A percentile compares a stretch with the other conserved stretches of the same genome.
Evolutionary conservation across 73 alveolate genomes (phyloP).

Genomic region (Blepharisma stoltei): DNA sequence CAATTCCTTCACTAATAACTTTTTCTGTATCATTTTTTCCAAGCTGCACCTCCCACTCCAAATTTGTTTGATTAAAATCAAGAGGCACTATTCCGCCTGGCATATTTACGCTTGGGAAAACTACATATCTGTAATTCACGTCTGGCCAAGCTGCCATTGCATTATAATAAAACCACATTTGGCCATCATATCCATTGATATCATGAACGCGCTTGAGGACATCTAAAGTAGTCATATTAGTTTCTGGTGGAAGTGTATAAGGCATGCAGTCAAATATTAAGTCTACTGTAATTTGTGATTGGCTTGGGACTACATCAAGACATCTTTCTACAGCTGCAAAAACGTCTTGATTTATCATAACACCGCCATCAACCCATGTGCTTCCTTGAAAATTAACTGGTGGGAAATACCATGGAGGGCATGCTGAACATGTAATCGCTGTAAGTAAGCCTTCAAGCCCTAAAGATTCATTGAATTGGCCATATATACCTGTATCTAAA

Average conservation of each 20-base stretch:
- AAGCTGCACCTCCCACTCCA: neutral
- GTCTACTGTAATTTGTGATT: slow-evolving; percentile 50
- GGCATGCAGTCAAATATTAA: slow-evolving; percentile 27
- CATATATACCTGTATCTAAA: slow-evolving; percentile 42
- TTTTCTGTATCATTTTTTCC: slow-evolving; percentile 16
- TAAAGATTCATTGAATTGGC: slow-evolving; percentile 20
- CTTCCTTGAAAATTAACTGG: slow-evolving; percentile 29
- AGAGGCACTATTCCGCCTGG: slow-evolving; percentile 31
- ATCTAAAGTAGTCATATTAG: neutral
- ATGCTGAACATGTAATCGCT: slow-evolving; percentile 49
- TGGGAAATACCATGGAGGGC: slow-evolving; percentile 63
- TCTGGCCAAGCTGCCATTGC: slow-evolving; percentile 39
- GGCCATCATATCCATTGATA: neutral
- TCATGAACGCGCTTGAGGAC: neutral
- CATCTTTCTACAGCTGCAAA: slow-evolving; percentile 52
- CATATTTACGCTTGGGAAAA: slow-evolving; percentile 41
- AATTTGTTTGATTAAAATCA: neutral
- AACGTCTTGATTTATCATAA: slow-evolving; percentile 31
- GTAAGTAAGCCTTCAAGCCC: slow-evolving; percentile 34
- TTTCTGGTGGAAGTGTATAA: slow-evolving; percentile 27
- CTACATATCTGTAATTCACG: slow-evolving; percentile 52
- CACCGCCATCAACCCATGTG: slow-evolving; percentile 59
- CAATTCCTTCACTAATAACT: neutral
- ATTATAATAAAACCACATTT: slow-evolving; percentile 36
- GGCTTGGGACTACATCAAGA: slow-evolving; percentile 33